These are phyloP conservation scores for Pleurotus citrinopileatus DNA, from an alignment of 768 basidiomycete genomes.

Conservation along the genomic window DNA sequence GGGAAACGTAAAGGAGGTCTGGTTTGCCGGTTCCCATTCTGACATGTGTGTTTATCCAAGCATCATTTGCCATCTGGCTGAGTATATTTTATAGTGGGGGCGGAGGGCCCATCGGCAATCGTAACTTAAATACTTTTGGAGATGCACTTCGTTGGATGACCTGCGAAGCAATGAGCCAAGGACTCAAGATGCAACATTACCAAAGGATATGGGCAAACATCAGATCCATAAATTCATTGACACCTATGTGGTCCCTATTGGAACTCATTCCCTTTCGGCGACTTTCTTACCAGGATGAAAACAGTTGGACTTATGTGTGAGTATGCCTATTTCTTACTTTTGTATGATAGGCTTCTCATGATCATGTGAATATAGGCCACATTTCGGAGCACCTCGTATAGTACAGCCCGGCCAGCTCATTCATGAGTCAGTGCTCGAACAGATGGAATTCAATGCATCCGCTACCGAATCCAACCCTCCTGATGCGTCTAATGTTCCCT, in stretches of 20 bases:
- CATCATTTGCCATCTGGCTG: neutral
- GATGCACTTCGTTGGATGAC: constrained; percentile 8
- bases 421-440: too few relatives aligned
- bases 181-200: neutral
- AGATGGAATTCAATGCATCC: too few relatives aligned
- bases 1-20: constrained; percentile 33
- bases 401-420: too few relatives aligned
- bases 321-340: neutral
- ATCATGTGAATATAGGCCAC: neutral
- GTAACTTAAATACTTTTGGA: constrained; percentile 1
- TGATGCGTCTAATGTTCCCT: too few relatives aligned
- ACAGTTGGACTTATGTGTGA: too few relatives aligned
- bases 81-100: constrained; percentile 4
- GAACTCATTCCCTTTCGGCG: neutral
- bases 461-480: too few relatives aligned
- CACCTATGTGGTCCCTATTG: neutral
- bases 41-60: constrained; percentile 27
- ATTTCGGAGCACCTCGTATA: too few relatives aligned
- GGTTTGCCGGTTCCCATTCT: constrained; percentile 39
- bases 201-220: neutral
- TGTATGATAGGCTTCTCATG: neutral
- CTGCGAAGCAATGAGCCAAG: constrained; percentile 2
- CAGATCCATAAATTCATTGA: neutral
- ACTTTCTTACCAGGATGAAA: too few relatives aligned
- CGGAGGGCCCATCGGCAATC: neutral